Base-by-base conservation (phyloP, 371 early-diverging fungal species). In the Circinella umbellata region DNA sequence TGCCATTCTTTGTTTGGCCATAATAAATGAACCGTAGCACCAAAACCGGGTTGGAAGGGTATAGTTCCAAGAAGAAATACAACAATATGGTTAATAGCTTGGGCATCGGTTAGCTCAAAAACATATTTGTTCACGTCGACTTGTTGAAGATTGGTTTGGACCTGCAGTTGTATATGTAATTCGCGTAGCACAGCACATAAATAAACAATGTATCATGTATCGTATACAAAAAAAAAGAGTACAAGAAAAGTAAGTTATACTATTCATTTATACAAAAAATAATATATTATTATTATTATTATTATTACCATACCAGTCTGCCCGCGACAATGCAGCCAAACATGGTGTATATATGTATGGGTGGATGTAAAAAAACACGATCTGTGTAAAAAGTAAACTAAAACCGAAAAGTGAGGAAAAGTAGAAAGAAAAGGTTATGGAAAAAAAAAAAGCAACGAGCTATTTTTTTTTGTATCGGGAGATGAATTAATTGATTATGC, bases 281-380 rank as follows among this genome's bases (percentile, higher is more conserved):
- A 15, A 49, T 69, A 37, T 36, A 61, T 14, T 46, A 18, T 49
- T 36, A 47, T n/a, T 34, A 35, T 4, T 46, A 47, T 47, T n/a
- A n/a, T n/a, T n/a, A n/a, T 46, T 64, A 48, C 35, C 65, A 17
- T 85, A 93, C 94, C 77, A 93, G 80, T 27, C 95, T 87, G 55
- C 95, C 95, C 17, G 94, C 93, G 66, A 92, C 91, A 73, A 96
- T 93, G 82, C 92, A 93, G 47, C 95, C 96, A 82, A 95, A 95
- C 96, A 95, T 95, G 63, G 27, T 63, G 27, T 5, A 27, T 38
- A 38, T 51, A n/a, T 51, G 51, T 51, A 4, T 51, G 51, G 8
- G 6, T 51, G 15, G 51, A 51, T 13, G 55, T 18, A 34, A 17
- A 36, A 42, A 42, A 11, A 42, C 11, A 42, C 42, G 42, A 42